phyloP scores from a whole-genome alignment of 2,329 filamentous ascomycete species.

The Alternaria sp. region DNA sequence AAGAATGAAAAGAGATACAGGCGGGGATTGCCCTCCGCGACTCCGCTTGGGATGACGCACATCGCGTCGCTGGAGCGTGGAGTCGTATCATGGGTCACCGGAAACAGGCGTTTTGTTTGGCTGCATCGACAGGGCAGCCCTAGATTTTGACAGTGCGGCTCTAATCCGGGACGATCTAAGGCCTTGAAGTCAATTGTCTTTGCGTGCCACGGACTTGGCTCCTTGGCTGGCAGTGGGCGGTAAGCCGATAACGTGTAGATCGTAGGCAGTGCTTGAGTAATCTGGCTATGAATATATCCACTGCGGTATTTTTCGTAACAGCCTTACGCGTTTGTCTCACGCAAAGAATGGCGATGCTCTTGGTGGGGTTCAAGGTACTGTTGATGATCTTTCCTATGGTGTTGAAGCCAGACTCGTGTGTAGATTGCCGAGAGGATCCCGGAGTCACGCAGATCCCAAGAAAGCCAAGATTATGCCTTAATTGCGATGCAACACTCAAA shows the following conservation, averaged over 20 bases:
- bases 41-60: constrained; percentile 16
- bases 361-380: background rate
- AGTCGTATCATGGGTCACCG: background rate
- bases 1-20: constrained; percentile 17
- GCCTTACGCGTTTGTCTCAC: constrained; percentile 4
- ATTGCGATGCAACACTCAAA: constrained; percentile 17
- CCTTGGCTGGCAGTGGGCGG: constrained; percentile 20
- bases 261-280: background rate
- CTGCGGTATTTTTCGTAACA: background rate
- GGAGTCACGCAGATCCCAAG: constrained; percentile 3
- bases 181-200: constrained; percentile 15
- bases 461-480: constrained; percentile 17
- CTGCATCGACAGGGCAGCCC: background rate
- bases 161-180: constrained; percentile 2
- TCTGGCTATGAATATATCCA: background rate
- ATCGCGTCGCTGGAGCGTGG: constrained; percentile 8
- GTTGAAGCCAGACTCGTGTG: background rate
- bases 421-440: constrained; percentile 11
- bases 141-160: constrained; percentile 5
- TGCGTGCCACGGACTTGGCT: constrained; percentile 25
- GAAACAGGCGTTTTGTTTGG: constrained; percentile 5
- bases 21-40: constrained; percentile 10
- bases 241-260: constrained; percentile 15
- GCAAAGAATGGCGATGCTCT: background rate
- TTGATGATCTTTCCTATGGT: background rate